A percentile compares a stretch with the other conserved stretches of the same genome.
Evolutionary conservation across 78 protist species (phyloP).

Genomic region (Protostelium mycophagum): DNA sequence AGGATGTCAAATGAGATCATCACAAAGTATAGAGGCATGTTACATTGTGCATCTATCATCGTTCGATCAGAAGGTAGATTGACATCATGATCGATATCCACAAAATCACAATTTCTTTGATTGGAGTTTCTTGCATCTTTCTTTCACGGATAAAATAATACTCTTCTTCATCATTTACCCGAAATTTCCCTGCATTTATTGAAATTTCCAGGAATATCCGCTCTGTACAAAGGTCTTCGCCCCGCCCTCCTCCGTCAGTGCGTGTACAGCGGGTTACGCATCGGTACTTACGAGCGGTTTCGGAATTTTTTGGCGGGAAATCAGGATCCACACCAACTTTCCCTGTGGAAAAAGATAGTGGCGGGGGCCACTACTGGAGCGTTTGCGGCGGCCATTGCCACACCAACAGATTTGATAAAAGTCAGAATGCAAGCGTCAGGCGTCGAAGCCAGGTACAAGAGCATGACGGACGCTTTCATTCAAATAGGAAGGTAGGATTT

Average conservation of each 20-base stretch:
- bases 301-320: neutral
- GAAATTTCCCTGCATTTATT: neutral
- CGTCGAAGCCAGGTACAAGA: conserved; percentile 13
- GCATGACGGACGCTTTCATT: conserved; percentile 24
- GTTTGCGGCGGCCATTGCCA: conserved; percentile 58
- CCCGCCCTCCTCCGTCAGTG: neutral
- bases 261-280: neutral
- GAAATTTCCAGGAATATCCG: neutral
- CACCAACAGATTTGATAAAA: conserved; percentile 59
- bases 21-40: neutral
- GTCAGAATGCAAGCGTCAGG: conserved; percentile 60
- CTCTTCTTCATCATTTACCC: too few species aligned
- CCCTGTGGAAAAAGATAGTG: conserved; percentile 12
- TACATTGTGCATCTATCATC: neutral
- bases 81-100: too few species aligned
- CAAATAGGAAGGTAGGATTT: conserved; percentile 5
- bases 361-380: conserved; percentile 49
- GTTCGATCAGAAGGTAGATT: too few species aligned
- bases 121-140: too few species aligned
- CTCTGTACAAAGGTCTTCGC: neutral
- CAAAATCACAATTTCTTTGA: neutral
- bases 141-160: too few species aligned
- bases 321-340: neutral
- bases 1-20: conserved; percentile 35
- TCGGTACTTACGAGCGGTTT: neutral